phyloP scores from a whole-genome alignment of 805 yeast species.

The Lachancea nothofagi region DNA sequence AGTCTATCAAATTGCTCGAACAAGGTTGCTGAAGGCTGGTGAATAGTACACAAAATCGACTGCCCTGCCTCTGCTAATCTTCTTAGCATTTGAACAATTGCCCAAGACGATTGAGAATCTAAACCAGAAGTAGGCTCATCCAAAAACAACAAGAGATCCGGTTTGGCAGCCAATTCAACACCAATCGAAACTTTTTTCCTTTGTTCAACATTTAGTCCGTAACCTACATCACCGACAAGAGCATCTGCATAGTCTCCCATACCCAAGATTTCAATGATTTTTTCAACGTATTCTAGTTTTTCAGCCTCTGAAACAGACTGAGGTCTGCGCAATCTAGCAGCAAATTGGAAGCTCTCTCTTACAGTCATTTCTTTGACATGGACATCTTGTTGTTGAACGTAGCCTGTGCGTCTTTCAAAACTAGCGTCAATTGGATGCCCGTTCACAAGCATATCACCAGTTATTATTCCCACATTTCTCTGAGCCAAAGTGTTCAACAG shows the following conservation, averaged over 20 bases:
- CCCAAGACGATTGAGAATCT: constrained; percentile 49
- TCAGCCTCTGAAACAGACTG: constrained; percentile 37
- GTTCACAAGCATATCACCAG: constrained; percentile 53
- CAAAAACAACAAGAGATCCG: constrained; percentile 40
- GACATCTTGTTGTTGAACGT: constrained; percentile 52
- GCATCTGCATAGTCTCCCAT: constrained; percentile 53
- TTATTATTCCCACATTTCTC: constrained; percentile 48
- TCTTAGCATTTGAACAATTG: constrained; percentile 42
- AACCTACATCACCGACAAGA: constrained; percentile 40
- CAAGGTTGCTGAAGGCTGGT: constrained; percentile 49
- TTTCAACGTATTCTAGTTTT: constrained; percentile 45
- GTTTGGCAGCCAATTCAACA: constrained; percentile 44
- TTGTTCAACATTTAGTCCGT: constrained; percentile 41
- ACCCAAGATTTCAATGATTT: constrained; percentile 43
- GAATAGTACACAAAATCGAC: constrained; percentile 50
- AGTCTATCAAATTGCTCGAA: constrained; percentile 45
- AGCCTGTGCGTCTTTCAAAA: constrained; percentile 50
- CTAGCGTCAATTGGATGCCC: constrained; percentile 46
- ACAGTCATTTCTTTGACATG: constrained; percentile 39
- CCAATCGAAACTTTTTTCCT: constrained; percentile 42
- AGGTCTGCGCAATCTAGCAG: constrained; percentile 50
- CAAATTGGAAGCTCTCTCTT: constrained; percentile 39
- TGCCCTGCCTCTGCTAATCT: constrained; percentile 45
- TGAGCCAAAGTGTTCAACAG: constrained; percentile 48
- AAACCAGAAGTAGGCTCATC: constrained; percentile 53